Evolutionary conservation across 805 yeast species (phyloP).

Genomic region (Kodamaea hsintzibuensis): DNA sequence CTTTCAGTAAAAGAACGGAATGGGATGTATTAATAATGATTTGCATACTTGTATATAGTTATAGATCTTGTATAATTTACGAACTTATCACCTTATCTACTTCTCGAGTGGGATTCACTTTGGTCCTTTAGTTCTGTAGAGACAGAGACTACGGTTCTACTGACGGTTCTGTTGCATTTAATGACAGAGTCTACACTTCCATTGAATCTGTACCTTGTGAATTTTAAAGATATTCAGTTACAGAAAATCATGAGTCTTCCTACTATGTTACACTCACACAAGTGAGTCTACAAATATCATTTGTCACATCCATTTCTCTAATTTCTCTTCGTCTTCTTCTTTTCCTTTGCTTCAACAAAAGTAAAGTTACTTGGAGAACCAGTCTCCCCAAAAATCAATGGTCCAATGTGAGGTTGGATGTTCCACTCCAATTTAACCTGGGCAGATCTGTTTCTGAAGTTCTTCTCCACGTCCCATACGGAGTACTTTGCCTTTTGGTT

Average conservation of each 20-base stretch:
- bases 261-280: too few species aligned
- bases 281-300: neutral
- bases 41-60: conserved; percentile 1
- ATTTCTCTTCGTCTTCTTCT: conserved; percentile 12
- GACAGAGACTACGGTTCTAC: too few species aligned
- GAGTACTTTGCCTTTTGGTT: conserved; percentile 71
- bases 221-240: too few species aligned
- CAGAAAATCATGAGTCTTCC: too few species aligned
- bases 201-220: too few species aligned
- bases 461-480: conserved; percentile 79
- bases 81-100: neutral
- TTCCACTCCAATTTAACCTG: conserved; percentile 80
- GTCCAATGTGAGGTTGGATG: conserved; percentile 88
- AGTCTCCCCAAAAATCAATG: conserved; percentile 66
- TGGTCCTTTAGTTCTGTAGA: too few species aligned
- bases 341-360: conserved; percentile 27
- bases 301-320: neutral
- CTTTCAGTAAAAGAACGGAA: neutral
- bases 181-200: too few species aligned
- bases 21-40: conserved; percentile 1
- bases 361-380: conserved; percentile 25
- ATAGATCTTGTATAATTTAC: neutral
- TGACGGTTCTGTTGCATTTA: too few species aligned
- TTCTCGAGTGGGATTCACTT: too few species aligned
- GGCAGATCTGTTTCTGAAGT: conserved; percentile 64